These are phyloP conservation scores for Solanum virginianum DNA, from an alignment of 257 asterid genomes.

Conservation along the genomic window DNA sequence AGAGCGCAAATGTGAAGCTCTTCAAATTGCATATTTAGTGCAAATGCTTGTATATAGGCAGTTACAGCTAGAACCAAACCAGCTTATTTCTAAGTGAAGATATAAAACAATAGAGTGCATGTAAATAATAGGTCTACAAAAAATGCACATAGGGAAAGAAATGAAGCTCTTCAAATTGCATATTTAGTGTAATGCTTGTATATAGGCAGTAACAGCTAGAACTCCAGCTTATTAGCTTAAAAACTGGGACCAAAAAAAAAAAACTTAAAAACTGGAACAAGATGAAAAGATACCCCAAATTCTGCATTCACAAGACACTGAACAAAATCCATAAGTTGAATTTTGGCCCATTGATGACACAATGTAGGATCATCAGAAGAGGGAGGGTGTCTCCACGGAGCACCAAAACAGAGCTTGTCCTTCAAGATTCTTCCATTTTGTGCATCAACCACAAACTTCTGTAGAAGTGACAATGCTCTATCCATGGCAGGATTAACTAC, in stretches of 20 bases:
- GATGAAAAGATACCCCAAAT: constrained; percentile 51
- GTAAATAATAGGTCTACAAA: background rate
- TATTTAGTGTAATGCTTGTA: background rate
- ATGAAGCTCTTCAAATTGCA: background rate
- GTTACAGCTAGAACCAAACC: background rate
- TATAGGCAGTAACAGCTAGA: background rate
- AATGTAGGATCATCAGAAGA: constrained; percentile 16
- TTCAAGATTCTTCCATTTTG: constrained; percentile 50
- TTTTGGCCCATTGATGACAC: constrained; percentile 57
- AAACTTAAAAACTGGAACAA: background rate
- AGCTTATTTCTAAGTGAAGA: background rate
- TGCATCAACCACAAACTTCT: constrained; percentile 67
- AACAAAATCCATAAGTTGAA: constrained; percentile 89
- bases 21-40: background rate
- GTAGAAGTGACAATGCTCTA: constrained; percentile 51
- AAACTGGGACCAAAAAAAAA: background rate
- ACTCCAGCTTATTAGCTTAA: background rate
- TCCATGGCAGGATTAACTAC: constrained; percentile 96
- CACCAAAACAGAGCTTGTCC: constrained; percentile 67
- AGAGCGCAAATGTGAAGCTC: background rate
- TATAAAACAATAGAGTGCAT: background rate
- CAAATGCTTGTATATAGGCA: background rate
- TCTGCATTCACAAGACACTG: constrained; percentile 72
- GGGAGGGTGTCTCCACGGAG: constrained; percentile 96
- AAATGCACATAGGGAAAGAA: background rate